Evolutionary conservation across 805 yeast species (phyloP), one percentile per base, ranked within the genome.

Genomic region (Candida nonsorbophila): DNA sequence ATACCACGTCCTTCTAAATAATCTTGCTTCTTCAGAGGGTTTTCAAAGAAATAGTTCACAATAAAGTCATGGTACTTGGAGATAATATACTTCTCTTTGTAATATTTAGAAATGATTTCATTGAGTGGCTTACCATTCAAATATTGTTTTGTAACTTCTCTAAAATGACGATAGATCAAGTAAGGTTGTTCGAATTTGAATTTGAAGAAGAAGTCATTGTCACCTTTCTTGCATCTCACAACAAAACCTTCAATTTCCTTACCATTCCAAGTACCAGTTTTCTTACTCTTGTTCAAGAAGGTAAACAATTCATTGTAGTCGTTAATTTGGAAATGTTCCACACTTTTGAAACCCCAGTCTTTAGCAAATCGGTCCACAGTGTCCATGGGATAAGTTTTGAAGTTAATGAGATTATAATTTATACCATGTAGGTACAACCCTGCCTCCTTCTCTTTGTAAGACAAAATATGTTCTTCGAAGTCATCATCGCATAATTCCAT

Each of bases 181-280:
- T 92, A 92, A 0, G 98, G 98, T 56, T 92, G 95, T 42, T 87
- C 95, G 53, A 92, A 92, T 55, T 92, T 92, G 62, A 65, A 92
- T 57, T 92, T 92, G 74, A 87, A 92, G 55, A 90, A 84, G 45
- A 72, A 86, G 38, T 79, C 84, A 1, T 39, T 34, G 4, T 30
- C 22, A 7, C 27, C 24, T 6, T 42, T 33, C 25, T 69, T 65
- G 43, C 88, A 75, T 32, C 98, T 68, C 4, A 92, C 67, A 1
- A 92, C 99, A 61, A 90, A 92, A 0, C 99, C 99, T 58, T 92
- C 99, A 6, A 84, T 71, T 40, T 86, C 96, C 21, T 67, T 60
- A 2, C 73, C 77, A 1, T 82, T 59, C 54, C 76, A 86, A 2
- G 77, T 67, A 0, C 97, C 97, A 0, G 81, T 73, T 32, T 67